These are phyloP conservation scores for Amanita rubescens DNA, from an alignment of 768 basidiomycete species.

Conservation along the genomic window DNA sequence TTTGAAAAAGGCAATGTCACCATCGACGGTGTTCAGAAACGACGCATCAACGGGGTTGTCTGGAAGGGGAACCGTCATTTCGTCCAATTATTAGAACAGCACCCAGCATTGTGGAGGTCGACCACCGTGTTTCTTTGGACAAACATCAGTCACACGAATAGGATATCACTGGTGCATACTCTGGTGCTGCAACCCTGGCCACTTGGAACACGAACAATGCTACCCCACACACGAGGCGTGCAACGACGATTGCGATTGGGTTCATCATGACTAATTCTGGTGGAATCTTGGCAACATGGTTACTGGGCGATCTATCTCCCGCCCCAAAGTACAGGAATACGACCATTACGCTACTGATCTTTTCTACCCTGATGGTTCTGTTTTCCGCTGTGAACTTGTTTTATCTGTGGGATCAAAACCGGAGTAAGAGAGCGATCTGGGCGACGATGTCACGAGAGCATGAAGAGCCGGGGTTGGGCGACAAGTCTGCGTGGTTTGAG, in stretches of 20 bases:
- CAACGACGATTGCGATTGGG: conserved; percentile 49
- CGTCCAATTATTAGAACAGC: not conserved
- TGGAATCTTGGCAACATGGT: conserved; percentile 56
- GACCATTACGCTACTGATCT: conserved; percentile 32
- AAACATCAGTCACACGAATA: too few relatives aligned
- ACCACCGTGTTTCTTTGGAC: too few relatives aligned
- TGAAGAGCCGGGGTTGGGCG: conserved; percentile 37
- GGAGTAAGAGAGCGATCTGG: conserved; percentile 34
- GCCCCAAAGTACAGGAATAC: conserved; percentile 46
- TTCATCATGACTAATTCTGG: conserved; percentile 53
- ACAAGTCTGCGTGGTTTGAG: conserved; percentile 46
- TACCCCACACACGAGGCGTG: conserved; percentile 48
- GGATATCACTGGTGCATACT: conserved; percentile 47
- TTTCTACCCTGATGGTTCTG: conserved; percentile 33
- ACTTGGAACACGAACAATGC: conserved; percentile 62
- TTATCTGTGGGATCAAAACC: conserved; percentile 37
- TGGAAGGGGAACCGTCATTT: conserved; percentile 7
- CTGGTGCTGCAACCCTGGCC: conserved; percentile 41
- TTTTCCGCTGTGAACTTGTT: conserved; percentile 28
- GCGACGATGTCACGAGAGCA: conserved; percentile 19
- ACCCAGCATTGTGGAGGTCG: conserved; percentile 2
- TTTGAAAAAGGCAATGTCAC: conserved; percentile 82
- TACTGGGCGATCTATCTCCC: conserved; percentile 42
- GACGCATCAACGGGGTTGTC: conserved; percentile 19
- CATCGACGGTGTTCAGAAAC: conserved; percentile 67